A percentile compares a stretch with the other conserved stretches of the same genome.
phyloP scores from a whole-genome alignment of 1,284 basidiomycete genomes.

The Irpex sp. region DNA sequence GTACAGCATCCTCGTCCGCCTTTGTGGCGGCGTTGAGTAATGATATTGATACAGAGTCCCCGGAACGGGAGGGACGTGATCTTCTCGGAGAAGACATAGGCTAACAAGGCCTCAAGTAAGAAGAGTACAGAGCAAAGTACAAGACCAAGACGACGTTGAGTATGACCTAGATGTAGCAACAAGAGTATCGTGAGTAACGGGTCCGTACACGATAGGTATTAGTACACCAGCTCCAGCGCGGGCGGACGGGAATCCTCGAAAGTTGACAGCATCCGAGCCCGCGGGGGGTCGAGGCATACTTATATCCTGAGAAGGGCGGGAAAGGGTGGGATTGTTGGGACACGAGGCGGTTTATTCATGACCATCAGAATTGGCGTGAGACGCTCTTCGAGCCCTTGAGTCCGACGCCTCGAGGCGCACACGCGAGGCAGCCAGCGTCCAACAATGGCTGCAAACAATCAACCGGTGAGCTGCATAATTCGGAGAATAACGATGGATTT shows the following conservation, averaged over 20 bases:
- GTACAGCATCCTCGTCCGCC: constrained; percentile 52
- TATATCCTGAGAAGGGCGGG: not conserved
- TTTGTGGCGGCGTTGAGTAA: constrained; percentile 55
- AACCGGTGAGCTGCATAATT: not conserved
- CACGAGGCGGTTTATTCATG: constrained; percentile 11
- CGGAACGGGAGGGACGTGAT: not conserved
- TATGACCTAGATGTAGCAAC: too few species aligned
- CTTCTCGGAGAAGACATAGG: constrained; percentile 1
- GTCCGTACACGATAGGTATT: not conserved
- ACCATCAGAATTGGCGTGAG: constrained; percentile 10
- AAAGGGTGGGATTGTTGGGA: constrained; percentile 5
- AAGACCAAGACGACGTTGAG: not conserved
- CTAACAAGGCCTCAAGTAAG: not conserved
- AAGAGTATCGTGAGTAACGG: not conserved
- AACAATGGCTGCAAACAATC: constrained; percentile 1
- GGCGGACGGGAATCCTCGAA: not conserved
- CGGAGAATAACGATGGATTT: not conserved
- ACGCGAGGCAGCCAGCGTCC: not conserved
- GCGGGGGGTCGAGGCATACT: constrained; percentile 2
- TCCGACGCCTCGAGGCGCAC: constrained; percentile 8
- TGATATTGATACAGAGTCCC: constrained; percentile 19
- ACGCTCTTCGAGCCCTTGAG: constrained; percentile 1
- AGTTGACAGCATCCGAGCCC: not conserved
- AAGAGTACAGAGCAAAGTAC: not conserved
- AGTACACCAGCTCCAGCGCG: not conserved